A percentile compares a stretch with the other conserved stretches of the same genome.
Conservation (phyloP, 169 alveolate genomes). For the Cryptosporidium muris region DNA sequence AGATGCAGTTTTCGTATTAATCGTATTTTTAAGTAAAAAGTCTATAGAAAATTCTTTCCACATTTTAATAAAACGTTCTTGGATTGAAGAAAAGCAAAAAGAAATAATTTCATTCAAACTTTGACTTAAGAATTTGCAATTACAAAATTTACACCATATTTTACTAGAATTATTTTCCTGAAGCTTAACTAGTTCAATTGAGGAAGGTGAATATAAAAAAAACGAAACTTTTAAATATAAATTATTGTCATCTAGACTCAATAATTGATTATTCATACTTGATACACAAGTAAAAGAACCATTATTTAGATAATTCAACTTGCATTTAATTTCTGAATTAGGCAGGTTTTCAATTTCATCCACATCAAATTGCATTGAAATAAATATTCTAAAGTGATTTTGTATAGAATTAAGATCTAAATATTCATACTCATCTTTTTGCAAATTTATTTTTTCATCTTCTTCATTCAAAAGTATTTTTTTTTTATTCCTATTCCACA, state of each 20-base stretch:
- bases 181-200: conserved; percentile 1
- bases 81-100: conserved; percentile 40
- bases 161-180: not conserved
- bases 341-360: not conserved
- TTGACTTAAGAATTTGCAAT: not conserved
- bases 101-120: conserved; percentile 10
- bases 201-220: conserved; percentile 44
- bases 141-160: conserved; percentile 18
- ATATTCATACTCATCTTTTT: not conserved
- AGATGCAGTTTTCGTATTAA: conserved; percentile 14
- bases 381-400: conserved; percentile 32
- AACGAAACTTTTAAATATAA: conserved; percentile 1
- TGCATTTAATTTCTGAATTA: too few relatives aligned
- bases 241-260: not conserved
- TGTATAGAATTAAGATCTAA: not conserved
- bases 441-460: not conserved
- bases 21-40: conserved; percentile 31
- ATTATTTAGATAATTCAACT: too few relatives aligned
- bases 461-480: not conserved
- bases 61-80: conserved; percentile 14
- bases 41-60: conserved; percentile 65
- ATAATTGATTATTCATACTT: too few relatives aligned
- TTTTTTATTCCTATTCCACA: conserved; percentile 31
- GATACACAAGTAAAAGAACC: too few relatives aligned
- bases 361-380: conserved; percentile 1